Evolutionary conservation across 2,329 filamentous ascomycete genomes (phyloP).

Genomic region (Penicillium sp.): DNA sequence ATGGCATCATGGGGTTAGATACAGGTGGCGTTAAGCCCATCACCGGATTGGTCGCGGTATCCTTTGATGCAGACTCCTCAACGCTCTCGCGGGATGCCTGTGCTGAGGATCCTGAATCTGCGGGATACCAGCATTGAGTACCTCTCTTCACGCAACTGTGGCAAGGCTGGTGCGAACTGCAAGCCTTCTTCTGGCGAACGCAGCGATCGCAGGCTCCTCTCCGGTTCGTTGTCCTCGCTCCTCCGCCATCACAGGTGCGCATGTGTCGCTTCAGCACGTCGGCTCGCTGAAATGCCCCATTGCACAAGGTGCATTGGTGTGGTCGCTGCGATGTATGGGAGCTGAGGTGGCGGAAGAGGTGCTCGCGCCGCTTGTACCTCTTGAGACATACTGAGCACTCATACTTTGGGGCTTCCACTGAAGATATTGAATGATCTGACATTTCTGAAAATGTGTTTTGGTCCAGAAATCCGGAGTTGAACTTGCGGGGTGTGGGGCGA

Average conservation of each 20-base stretch:
- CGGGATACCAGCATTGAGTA: constrained; percentile 25
- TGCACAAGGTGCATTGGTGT: constrained; percentile 34
- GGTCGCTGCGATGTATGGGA: constrained; percentile 38
- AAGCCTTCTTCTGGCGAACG: constrained; percentile 39
- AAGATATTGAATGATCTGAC: background rate
- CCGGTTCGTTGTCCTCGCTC: constrained; percentile 17
- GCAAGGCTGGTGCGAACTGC: constrained; percentile 34
- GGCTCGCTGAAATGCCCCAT: constrained; percentile 37
- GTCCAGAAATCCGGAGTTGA: background rate
- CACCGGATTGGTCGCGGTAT: background rate
- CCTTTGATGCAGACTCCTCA: background rate
- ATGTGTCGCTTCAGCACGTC: constrained; percentile 43
- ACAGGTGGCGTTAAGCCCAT: background rate
- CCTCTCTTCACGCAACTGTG: constrained; percentile 27
- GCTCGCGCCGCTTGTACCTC: constrained; percentile 41
- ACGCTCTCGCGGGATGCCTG: background rate
- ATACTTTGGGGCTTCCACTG: constrained; percentile 9
- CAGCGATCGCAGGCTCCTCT: constrained; percentile 40
- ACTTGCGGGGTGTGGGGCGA: background rate
- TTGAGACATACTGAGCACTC: constrained; percentile 37
- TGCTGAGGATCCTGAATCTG: background rate
- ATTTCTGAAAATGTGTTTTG: background rate
- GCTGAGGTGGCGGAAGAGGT: constrained; percentile 38
- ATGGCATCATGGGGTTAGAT: constrained; percentile 1
- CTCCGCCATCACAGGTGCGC: constrained; percentile 33